These are phyloP conservation scores for Yamadazyma laniorum DNA, from an alignment of 805 yeast species.

Conservation along the genomic window DNA sequence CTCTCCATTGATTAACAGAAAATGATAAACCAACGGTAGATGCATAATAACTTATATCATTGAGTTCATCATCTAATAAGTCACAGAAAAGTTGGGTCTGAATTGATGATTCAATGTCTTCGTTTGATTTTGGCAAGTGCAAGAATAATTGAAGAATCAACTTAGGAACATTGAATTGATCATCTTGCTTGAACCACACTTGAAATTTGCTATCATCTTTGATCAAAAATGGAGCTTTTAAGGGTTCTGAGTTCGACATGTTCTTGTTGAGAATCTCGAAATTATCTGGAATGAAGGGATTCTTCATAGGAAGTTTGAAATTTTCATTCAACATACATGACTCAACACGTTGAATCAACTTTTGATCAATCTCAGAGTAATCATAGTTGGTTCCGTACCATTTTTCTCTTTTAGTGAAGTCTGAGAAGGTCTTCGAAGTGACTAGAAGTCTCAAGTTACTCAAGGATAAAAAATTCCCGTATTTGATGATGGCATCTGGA, in stretches of 20 bases:
- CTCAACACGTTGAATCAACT: conserved; percentile 33
- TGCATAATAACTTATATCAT: conserved; percentile 80
- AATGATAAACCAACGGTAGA: conserved; percentile 72
- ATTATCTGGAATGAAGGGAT: conserved; percentile 78
- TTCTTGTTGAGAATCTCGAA: conserved; percentile 55
- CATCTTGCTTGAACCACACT: conserved; percentile 89
- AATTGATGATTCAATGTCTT: conserved; percentile 58
- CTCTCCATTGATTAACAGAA: conserved; percentile 56
- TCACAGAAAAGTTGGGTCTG: conserved; percentile 64
- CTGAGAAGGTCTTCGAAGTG: conserved; percentile 50
- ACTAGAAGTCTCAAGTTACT: conserved; percentile 61
- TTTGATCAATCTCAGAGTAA: conserved; percentile 41
- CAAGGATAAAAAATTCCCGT: conserved; percentile 49
- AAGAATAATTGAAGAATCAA: conserved; percentile 66
- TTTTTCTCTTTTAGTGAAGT: conserved; percentile 51
- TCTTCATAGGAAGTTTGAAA: conserved; percentile 66
- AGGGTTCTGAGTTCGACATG: conserved; percentile 26
- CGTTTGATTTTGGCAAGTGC: conserved; percentile 60
- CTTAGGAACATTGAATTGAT: conserved; percentile 84
- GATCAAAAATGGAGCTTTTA: conserved; percentile 61
- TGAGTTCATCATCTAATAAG: conserved; percentile 69
- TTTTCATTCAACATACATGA: conserved; percentile 23
- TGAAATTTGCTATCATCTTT: conserved; percentile 49
- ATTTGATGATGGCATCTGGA: conserved; percentile 50
- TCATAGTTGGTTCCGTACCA: conserved; percentile 92